Evolutionary conservation across 1,284 basidiomycete species (phyloP), one percentile per base, ranked within the genome.

Genomic region (Tilletia setariae): DNA sequence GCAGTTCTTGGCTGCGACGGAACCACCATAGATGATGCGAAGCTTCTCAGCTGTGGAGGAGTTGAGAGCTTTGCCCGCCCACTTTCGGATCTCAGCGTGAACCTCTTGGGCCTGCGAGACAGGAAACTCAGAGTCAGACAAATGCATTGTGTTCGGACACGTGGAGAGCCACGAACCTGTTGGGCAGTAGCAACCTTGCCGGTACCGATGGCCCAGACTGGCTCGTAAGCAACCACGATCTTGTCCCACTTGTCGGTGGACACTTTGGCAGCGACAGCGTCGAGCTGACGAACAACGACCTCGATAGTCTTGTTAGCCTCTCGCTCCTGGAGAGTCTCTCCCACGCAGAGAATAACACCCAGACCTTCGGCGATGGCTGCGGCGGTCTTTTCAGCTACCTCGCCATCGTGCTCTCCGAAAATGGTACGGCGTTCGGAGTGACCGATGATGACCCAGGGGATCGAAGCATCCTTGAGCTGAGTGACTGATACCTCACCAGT

Each of bases 131-230:
- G 2, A 11, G 61, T 19, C 46, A 49, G 43, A 44, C 43, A 44
- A 44, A 9, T 44, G 43, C 11, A 9, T 19, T 44, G 43, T 19
- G 9, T 44, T 6, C 56, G n/a, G n/a, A n/a, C 47, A 2, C 13
- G 9, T 21, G 8, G 47, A 49, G n/a, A n/a, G 47, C 59, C 46
- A 71, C 70, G 66, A 56, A 81, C 79, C 84, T 93, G 91, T 86
- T 84, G 77, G 2, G 91, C 86, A 44, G 93, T 93, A 51, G 96
- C 95, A 70, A 97, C 94, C 85, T 93, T 95, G 75, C 93, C 94
- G 23, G 94, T 97, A 25, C 64, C 95, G 83, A 99, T 98, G 49
- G 95, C 96, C 96, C 95, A 99, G 35, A 98, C 95, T 62, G 83
- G 84, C 74, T 84, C 84, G 80, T 84, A 98, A 21, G 95, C 95